Evolutionary conservation across 1,284 basidiomycete species (phyloP).

Genomic region (Boletus hoseneyae): DNA sequence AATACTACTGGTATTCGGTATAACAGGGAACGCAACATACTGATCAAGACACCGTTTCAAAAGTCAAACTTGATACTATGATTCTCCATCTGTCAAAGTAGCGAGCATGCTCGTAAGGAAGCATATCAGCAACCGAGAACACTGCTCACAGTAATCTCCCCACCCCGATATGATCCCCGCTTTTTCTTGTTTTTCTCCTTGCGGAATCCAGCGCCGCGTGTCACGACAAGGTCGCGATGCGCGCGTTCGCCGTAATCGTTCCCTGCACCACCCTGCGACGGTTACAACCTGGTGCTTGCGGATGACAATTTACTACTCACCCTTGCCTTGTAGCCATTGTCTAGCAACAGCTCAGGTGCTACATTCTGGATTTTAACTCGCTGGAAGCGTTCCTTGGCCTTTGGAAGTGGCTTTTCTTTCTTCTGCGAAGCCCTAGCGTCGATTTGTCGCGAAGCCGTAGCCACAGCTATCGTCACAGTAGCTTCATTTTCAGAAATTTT

Average conservation of each 20-base stretch:
- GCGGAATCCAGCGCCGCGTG: slow-evolving; percentile 90
- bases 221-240: slow-evolving; percentile 85
- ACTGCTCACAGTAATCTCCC: slow-evolving; percentile 80
- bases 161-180: slow-evolving; percentile 87
- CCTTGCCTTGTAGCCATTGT: slow-evolving; percentile 85
- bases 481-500: slow-evolving; percentile 49
- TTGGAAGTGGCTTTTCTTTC: slow-evolving; percentile 39
- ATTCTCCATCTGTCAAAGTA: slow-evolving; percentile 57
- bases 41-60: slow-evolving; percentile 21
- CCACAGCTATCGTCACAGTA: slow-evolving; percentile 45
- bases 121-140: slow-evolving; percentile 1
- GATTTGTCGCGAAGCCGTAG: slow-evolving; percentile 11
- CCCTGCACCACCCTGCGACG: slow-evolving; percentile 35
- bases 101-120: slow-evolving; percentile 6
- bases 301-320: slow-evolving; percentile 42
- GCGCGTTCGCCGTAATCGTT: slow-evolving; percentile 91
- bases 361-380: slow-evolving; percentile 76
- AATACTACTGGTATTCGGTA: too few relatives aligned
- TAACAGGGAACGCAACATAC: too few relatives aligned
- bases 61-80: slow-evolving; percentile 83
- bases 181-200: slow-evolving; percentile 99
- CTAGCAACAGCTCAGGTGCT: slow-evolving; percentile 57
- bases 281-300: not conserved
- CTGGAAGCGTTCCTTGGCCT: slow-evolving; percentile 66
- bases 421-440: slow-evolving; percentile 18